These are phyloP conservation scores for Penicillium sp. DNA, from an alignment of 2,329 filamentous ascomycete species.

Conservation along the genomic window DNA sequence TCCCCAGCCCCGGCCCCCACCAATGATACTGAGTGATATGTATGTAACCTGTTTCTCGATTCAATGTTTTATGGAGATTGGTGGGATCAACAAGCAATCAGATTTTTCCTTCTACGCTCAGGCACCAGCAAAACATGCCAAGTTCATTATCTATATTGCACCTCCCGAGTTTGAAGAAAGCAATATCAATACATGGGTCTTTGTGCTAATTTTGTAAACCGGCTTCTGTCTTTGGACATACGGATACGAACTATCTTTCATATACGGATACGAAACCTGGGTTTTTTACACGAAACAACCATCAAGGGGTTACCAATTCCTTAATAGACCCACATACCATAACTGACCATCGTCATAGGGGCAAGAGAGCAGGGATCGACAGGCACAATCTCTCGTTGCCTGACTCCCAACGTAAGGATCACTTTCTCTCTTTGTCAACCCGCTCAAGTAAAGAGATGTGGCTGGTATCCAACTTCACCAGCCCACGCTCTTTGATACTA, in stretches of 20 bases:
- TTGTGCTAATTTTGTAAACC: neutral
- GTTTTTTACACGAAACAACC: conserved; percentile 9
- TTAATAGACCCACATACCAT: conserved; percentile 14
- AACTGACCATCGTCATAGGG: conserved; percentile 5
- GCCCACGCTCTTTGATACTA: conserved; percentile 4
- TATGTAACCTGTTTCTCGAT: neutral
- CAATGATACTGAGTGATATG: neutral
- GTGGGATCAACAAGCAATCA: neutral
- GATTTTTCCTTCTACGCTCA: neutral
- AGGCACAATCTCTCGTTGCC: conserved; percentile 12
- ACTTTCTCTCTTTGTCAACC: conserved; percentile 12
- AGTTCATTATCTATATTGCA: neutral
- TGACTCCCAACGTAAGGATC: conserved; percentile 6
- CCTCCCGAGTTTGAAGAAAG: neutral
- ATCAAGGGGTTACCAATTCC: conserved; percentile 3
- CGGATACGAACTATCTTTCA: neutral
- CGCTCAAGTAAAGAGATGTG: conserved; percentile 4
- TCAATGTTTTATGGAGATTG: neutral
- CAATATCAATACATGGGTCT: neutral
- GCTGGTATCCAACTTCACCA: conserved; percentile 16
- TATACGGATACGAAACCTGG: conserved; percentile 5
- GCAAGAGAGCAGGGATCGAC: conserved; percentile 8
- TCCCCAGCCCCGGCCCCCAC: neutral
- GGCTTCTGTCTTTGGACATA: neutral
- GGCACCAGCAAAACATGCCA: neutral